Base-by-base conservation (phyloP, 495 filamentous ascomycete genomes). In the Talaromyces liani region DNA sequence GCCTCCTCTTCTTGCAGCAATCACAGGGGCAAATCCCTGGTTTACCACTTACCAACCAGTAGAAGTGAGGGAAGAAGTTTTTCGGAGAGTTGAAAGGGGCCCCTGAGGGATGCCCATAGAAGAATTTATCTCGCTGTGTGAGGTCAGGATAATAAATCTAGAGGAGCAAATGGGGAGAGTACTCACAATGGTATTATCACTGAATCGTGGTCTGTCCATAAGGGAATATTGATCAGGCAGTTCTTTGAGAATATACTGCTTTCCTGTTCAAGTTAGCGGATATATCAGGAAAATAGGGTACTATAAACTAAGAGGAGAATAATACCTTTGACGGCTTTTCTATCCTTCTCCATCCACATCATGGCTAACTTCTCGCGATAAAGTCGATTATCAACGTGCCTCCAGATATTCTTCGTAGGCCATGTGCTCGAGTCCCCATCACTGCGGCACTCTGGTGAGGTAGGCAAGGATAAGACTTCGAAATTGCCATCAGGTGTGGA, bases 21-120 rank as follows among this genome's bases (percentile, higher is more conserved):
- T 69, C 47, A 70, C 78, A 80, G 56, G 71, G 25, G 55, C 80
- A 82, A 6, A 64, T 65, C 1, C 67, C 71, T 5, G 60, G 53
- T 31, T 69, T 68, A 60, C 81, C 72, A 6, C 76, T 79, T 80
- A 87, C 84, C 25, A 88, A 67, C 71, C 77, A 77, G 55, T 71
- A 72, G 69, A 87, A 87, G 64, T 88, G 86, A 0, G 79, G 79
- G 31, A 79, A 84, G 70, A 87, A 88, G 6, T 77, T 69, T 6
- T 73, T 70, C 0, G 80, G 74, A 0, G 84, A 87, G 36, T 81
- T 71, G 51, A 82, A 87, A 39, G 70, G 75, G 31, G 71, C 66
- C 5, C 80, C 79, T 34, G 71, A 72, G 1, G 84, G 83, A 67
- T 87, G 83, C 3, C 85, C 85, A 63, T 73, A 87, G 12, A 87